phyloP scores from a whole-genome alignment of 2,329 filamentous ascomycete species.

The Venturia nashicola region DNA sequence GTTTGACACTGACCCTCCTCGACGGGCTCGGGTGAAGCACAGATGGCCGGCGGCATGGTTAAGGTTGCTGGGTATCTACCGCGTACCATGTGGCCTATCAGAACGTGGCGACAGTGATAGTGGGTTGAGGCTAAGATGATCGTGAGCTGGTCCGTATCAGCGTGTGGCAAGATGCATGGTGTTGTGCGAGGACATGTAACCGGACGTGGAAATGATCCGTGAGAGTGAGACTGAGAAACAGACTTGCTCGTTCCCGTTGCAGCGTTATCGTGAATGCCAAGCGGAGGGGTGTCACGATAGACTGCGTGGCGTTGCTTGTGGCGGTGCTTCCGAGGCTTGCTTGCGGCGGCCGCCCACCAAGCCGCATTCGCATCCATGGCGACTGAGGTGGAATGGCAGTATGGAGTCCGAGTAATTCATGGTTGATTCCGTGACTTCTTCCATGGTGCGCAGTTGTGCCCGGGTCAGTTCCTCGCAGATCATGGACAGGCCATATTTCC shows the following conservation, averaged over 20 bases:
- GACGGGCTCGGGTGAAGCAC: not conserved
- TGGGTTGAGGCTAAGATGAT: not conserved
- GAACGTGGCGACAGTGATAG: not conserved
- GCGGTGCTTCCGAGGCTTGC: not conserved
- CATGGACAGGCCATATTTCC: too few species aligned
- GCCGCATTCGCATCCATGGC: too few species aligned
- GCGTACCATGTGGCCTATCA: not conserved
- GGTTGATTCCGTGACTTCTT: not conserved
- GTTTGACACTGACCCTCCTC: not conserved
- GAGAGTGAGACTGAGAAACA: too few species aligned
- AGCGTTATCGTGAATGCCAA: not conserved
- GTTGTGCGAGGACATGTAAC: not conserved
- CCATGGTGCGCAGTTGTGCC: not conserved
- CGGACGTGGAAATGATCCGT: not conserved
- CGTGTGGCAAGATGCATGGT: not conserved
- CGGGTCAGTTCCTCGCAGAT: not conserved
- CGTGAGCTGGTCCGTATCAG: not conserved
- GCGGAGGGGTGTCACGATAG: not conserved
- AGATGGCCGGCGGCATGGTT: not conserved
- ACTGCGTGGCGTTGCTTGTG: not conserved
- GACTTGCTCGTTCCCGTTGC: not conserved
- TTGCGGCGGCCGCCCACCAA: not conserved
- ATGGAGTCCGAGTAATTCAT: not conserved
- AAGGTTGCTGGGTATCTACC: not conserved
- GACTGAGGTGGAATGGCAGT: not conserved